Percentiles rank a stretch among this genome's conserved stretches.
These are phyloP conservation scores for Magnusiomyces magnusii DNA, from an alignment of 1,139 yeast genomes.

Conservation along the genomic window DNA sequence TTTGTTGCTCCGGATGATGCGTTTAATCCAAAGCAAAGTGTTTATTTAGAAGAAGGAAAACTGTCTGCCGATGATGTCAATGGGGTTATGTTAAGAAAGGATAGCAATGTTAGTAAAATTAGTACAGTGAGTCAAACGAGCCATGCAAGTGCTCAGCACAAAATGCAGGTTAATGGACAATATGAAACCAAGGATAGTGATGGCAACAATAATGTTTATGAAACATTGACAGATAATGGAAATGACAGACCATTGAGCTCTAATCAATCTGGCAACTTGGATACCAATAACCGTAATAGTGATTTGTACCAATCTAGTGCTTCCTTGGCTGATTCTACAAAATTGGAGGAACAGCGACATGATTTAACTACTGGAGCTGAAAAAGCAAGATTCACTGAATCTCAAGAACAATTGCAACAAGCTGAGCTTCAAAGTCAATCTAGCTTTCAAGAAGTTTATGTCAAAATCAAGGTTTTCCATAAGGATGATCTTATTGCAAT, in stretches of 20 bases:
- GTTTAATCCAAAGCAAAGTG: neutral
- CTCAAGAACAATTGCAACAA: slow-evolving; percentile 9
- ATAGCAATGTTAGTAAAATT: neutral
- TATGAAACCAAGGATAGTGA: too few relatives aligned
- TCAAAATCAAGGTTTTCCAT: slow-evolving; percentile 78
- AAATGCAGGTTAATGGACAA: neutral
- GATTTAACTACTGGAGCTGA: slow-evolving; percentile 8
- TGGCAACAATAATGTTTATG: neutral
- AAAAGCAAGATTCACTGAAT: slow-evolving; percentile 9
- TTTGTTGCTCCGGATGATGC: neutral
- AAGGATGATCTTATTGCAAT: slow-evolving; percentile 89
- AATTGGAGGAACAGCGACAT: neutral
- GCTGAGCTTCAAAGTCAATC: neutral
- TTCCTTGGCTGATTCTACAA: neutral
- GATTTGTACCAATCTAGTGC: neutral
- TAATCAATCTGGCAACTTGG: neutral
- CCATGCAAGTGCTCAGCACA: too few relatives aligned
- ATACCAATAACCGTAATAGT: neutral
- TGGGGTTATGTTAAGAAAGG: neutral
- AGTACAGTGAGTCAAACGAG: neutral
- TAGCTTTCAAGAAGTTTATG: slow-evolving; percentile 13
- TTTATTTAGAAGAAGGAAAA: neutral
- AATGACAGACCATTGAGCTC: neutral
- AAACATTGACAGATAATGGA: neutral
- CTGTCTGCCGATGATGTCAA: neutral